phyloP scores from a whole-genome alignment of 768 basidiomycete species.

The Suillus tomentosus region DNA sequence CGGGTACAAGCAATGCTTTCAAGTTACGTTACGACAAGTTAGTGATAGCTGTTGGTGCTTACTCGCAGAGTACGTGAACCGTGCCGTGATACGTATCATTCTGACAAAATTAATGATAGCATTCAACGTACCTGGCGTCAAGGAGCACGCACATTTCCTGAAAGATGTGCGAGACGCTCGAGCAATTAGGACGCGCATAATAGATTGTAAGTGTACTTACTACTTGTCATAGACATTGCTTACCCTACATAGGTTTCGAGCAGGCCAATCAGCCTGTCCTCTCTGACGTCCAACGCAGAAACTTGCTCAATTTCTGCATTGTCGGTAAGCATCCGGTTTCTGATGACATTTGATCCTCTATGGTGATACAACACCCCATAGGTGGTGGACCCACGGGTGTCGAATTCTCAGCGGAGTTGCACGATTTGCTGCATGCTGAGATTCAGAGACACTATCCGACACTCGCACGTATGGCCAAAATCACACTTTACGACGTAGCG shows the following conservation, averaged over 20 bases:
- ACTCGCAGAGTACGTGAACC: constrained; percentile 67
- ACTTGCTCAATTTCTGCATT: constrained; percentile 83
- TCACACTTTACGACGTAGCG: constrained; percentile 83
- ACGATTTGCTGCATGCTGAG: constrained; percentile 74
- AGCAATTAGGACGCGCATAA: constrained; percentile 65
- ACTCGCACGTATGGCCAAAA: constrained; percentile 63
- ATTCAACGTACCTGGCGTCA: constrained; percentile 73
- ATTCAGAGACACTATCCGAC: constrained; percentile 61
- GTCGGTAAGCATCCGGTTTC: constrained; percentile 56
- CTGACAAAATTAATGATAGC: constrained; percentile 39
- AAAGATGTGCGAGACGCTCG: constrained; percentile 80
- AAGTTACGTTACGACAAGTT: constrained; percentile 75
- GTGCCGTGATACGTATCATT: constrained; percentile 8
- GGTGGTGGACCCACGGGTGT: constrained; percentile 81
- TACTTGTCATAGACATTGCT: constrained; percentile 5
- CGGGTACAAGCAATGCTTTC: constrained; percentile 43
- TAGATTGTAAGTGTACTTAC: constrained; percentile 58
- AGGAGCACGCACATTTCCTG: constrained; percentile 79
- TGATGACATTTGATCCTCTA: background rate
- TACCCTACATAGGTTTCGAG: constrained; percentile 60
- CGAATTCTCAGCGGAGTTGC: constrained; percentile 82
- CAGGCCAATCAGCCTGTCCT: constrained; percentile 82
- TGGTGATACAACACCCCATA: constrained; percentile 24
- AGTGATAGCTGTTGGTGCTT: constrained; percentile 83
- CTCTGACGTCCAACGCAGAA: constrained; percentile 71